phyloP scores from a whole-genome alignment of 2,329 filamentous ascomycete genomes.

The Acarospora socialis region DNA sequence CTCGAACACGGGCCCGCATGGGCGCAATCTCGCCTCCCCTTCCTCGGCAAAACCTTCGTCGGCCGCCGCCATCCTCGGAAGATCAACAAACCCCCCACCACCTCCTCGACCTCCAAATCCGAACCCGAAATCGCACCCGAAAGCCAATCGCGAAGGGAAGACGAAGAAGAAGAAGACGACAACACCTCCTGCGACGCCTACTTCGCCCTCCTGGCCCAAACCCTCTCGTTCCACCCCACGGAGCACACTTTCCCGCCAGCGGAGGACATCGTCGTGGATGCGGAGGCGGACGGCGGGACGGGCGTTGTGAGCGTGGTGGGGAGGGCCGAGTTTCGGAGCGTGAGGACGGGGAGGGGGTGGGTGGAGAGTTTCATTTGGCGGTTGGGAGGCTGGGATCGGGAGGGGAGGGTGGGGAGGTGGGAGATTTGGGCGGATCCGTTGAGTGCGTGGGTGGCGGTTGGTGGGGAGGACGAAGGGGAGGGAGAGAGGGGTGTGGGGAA shows the following conservation, averaged over 20 bases:
- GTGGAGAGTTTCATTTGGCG: slow-evolving; percentile 28
- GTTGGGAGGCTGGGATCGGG: slow-evolving; percentile 26
- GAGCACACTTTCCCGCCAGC: slow-evolving; percentile 21
- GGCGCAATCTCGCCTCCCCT: slow-evolving; percentile 24
- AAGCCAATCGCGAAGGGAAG: too few species aligned
- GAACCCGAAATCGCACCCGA: slow-evolving; percentile 11
- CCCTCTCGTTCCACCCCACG: slow-evolving; percentile 21
- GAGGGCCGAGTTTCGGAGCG: slow-evolving; percentile 22
- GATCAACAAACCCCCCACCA: slow-evolving; percentile 1
- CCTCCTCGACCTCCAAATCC: neutral
- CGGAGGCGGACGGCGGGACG: slow-evolving; percentile 9
- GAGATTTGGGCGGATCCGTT: slow-evolving; percentile 32
- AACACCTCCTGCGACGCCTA: slow-evolving; percentile 24
- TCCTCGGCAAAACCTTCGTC: slow-evolving; percentile 25
- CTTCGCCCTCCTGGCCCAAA: slow-evolving; percentile 22
- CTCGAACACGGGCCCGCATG: slow-evolving; percentile 29
- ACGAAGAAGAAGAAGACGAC: too few species aligned
- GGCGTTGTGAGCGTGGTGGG: slow-evolving; percentile 25
- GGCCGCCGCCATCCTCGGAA: slow-evolving; percentile 8
- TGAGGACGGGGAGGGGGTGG: slow-evolving; percentile 27
- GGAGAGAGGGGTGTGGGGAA: too few species aligned
- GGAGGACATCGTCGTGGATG: slow-evolving; percentile 24
- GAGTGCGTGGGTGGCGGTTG: slow-evolving; percentile 28
- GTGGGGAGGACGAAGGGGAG: slow-evolving; percentile 10
- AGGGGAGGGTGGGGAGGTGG: slow-evolving; percentile 28